Evolutionary conservation across 768 basidiomycete genomes (phyloP), one percentile per base, ranked within the genome.

Genomic region (Fistulinella prunicolor): DNA sequence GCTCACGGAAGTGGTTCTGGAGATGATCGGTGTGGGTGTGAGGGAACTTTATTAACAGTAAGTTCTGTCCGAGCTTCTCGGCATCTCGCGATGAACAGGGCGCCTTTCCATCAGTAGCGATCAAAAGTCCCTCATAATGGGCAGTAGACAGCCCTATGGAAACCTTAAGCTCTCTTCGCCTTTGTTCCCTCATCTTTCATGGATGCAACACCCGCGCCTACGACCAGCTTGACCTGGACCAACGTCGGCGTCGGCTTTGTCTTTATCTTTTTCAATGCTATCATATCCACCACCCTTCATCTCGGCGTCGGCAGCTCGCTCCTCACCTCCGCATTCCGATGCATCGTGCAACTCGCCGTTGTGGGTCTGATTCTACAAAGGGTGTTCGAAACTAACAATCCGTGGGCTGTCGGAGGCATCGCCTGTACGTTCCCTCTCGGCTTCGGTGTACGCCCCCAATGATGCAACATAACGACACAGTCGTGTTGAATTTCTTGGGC

Each of bases 331-430:
- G 82, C 89, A 0, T 47, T 82, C 36, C 72, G 92, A 64, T 94
- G 92, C 62, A 70, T 89, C n/a, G 67, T 86, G 9, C 92, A 94
- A 68, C 78, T 94, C 19, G 79, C 81, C 16, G 65, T 90, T 12
- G 84, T 94, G 50, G 86, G 83, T 0, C 68, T 81, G 20, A 59
- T 92, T 7, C 64, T 93, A 19, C 80, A 86, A 50, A 75, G 74
- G 23, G 85, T 94, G 3, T 93, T 94, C 58, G 81, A 83, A 51
- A 79, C 85, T 3, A 73, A 88, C 34, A 83, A 84, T 54, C 76
- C 83, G 1, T 89, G 82, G 82, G 81, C 77, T 9, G 88, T 94
- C 1, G 80, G 77, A 3, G 80, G 78, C 1, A 88, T 94, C 46
- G 81, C 80, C 10, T 72, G 86, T 89, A 63, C 62, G 86, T 77